Percentiles rank a stretch among this genome's conserved stretches.
phyloP scores from a whole-genome alignment of 139 green algal species.

The Tetraselmis chui region DNA sequence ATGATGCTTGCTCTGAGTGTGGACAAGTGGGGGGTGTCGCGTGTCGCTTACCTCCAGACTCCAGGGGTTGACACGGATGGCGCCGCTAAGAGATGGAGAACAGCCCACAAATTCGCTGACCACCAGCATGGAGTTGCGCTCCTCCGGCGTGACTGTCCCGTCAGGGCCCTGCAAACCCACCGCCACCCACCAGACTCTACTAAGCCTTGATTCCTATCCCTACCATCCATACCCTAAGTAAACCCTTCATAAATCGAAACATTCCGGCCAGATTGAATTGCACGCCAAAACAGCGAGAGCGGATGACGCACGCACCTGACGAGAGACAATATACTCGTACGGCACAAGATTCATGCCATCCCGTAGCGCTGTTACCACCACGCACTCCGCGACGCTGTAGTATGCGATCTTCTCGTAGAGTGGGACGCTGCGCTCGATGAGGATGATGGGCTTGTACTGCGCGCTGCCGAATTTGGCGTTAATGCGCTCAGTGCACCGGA shows the following conservation, averaged over 20 bases:
- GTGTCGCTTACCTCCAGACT: constrained; percentile 69
- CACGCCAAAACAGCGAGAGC: background rate
- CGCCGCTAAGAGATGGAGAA: constrained; percentile 84
- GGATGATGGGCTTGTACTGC: constrained; percentile 74
- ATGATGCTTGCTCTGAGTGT: too few relatives aligned
- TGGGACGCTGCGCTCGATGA: constrained; percentile 80
- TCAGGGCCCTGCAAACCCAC: background rate
- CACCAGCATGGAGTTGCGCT: constrained; percentile 16
- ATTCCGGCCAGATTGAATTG: too few relatives aligned
- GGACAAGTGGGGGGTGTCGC: too few relatives aligned
- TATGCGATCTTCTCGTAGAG: constrained; percentile 93
- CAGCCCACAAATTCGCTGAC: constrained; percentile 94
- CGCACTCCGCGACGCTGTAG: constrained; percentile 72
- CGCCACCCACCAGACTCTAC: too few relatives aligned
- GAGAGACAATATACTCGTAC: constrained; percentile 97
- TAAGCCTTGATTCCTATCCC: too few relatives aligned
- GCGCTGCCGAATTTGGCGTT: constrained; percentile 48
- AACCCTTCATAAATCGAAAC: too few relatives aligned
- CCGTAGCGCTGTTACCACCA: constrained; percentile 85
- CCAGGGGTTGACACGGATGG: constrained; percentile 97
- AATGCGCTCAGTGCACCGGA: constrained; percentile 58
- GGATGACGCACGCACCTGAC: constrained; percentile 76
- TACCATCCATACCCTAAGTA: too few relatives aligned
- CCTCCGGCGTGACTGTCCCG: background rate
- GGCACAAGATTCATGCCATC: constrained; percentile 97